These are phyloP conservation scores for Agrostemma githago DNA, from an alignment of 148 eudicot species.

Conservation along the genomic window DNA sequence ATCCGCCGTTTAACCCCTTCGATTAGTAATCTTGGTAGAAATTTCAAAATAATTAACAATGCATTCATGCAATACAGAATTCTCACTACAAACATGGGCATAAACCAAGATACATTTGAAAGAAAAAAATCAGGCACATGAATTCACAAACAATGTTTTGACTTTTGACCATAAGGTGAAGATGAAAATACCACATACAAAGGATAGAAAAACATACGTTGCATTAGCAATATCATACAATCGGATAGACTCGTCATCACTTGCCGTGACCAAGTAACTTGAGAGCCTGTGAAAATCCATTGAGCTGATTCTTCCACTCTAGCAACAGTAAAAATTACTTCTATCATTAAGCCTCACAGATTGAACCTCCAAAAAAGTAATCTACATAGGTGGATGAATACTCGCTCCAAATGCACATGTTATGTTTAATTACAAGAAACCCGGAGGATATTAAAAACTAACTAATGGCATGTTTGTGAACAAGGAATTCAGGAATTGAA, in stretches of 20 bases:
- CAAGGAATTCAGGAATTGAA: too few species aligned
- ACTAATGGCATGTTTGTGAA: too few species aligned
- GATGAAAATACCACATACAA: not conserved
- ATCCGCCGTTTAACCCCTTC: too few species aligned
- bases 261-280: slow-evolving; percentile 86
- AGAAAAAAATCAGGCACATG: not conserved
- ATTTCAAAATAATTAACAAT: too few species aligned
- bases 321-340: slow-evolving; percentile 22
- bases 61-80: not conserved
- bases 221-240: slow-evolving; percentile 91
- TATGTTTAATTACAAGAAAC: not conserved
- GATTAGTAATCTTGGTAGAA: too few species aligned
- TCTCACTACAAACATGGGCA: not conserved
- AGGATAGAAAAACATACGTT: slow-evolving; percentile 50
- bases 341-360: not conserved
- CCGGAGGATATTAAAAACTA: not conserved
- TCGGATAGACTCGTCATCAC: slow-evolving; percentile 97
- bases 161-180: not conserved
- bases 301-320: slow-evolving; percentile 97
- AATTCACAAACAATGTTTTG: not conserved
- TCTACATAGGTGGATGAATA: not conserved
- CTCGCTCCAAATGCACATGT: not conserved
- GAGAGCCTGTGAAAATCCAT: slow-evolving; percentile 93
- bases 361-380: not conserved
- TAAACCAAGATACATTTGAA: not conserved